These are phyloP conservation scores for Hygrocybe punicea DNA, from an alignment of 768 basidiomycete genomes.

Conservation along the genomic window DNA sequence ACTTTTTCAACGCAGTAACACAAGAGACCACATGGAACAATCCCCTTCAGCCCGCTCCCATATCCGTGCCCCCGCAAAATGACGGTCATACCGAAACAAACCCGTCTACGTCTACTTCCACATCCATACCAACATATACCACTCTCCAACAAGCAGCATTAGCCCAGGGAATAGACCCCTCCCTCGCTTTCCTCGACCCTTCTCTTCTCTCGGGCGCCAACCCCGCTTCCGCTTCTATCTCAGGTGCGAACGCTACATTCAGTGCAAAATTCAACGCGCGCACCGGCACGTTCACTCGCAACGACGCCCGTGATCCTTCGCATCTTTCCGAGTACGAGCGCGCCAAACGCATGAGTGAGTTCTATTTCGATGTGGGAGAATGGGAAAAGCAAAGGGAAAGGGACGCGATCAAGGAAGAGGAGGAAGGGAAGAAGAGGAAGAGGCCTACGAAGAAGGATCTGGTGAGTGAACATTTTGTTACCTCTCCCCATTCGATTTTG, in stretches of 20 bases:
- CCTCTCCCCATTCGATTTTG: neutral
- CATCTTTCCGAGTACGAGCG: constrained; percentile 81
- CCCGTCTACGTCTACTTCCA: constrained; percentile 17
- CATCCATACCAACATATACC: constrained; percentile 35
- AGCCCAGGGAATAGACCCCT: constrained; percentile 80
- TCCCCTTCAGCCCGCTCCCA: constrained; percentile 50
- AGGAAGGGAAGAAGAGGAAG: constrained; percentile 70
- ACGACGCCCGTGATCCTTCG: constrained; percentile 65
- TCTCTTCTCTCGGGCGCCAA: constrained; percentile 43
- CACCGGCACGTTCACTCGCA: constrained; percentile 68
- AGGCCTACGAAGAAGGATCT: constrained; percentile 78
- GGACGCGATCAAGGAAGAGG: constrained; percentile 39
- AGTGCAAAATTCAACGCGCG: constrained; percentile 79
- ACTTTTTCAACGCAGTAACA: constrained; percentile 75
- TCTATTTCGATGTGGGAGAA: constrained; percentile 79
- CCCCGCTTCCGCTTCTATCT: constrained; percentile 28
- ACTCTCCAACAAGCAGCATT: constrained; percentile 67
- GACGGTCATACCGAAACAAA: constrained; percentile 11
- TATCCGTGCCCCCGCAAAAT: constrained; percentile 22
- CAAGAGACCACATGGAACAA: constrained; percentile 84
- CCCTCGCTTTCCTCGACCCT: constrained; percentile 77
- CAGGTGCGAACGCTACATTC: constrained; percentile 38
- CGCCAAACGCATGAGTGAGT: constrained; percentile 80
- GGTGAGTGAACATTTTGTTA: constrained; percentile 44
- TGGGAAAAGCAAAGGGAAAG: constrained; percentile 48